Evolutionary conservation across 75 land plant species (phyloP), one percentile per base, ranked within the genome.

Genomic region (Pinus taeda): DNA sequence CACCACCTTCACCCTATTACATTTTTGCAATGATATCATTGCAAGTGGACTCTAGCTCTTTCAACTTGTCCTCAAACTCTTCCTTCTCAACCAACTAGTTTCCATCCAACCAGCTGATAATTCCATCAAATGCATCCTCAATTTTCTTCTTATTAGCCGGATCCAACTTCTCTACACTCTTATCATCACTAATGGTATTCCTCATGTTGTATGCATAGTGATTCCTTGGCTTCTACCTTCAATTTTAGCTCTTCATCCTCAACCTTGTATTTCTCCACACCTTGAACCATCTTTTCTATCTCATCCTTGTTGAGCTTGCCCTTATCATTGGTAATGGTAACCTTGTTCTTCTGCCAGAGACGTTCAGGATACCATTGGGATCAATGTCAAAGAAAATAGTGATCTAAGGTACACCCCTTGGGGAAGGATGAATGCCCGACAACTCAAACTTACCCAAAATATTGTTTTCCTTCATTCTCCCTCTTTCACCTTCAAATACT

Each of bases 221-320:
- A 67, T 24, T 87, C 87, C 87, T 85, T 90, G 0, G 89, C 76
- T 20, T 90, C 89, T 1, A 90, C 87, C 78, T 85, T 90, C 82
- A 83, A 87, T 80, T 87, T 87, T 65, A 75, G 84, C 61, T 87
- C 89, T 65, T 90, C 89, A 56, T 90, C 92, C 92, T 90, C 87
- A 13, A 82, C 67, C 78, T 90, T 90, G 87, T 83, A 88, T 76
- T 88, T 85, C 84, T 88, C 86, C 3, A 86, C 92, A 53, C 85
- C 90, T n/a, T 87, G 90, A 3, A 88, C 90, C 90, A 90, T 85
- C 79, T 85, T 85, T 81, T 85, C 85, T 45, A 87, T 90, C 30
- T 87, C 92, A 39, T 90, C 90, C 82, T 85, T 87, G 61, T 66
- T 81, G 56, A 77, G 22, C 65, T 75, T 49, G 11, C 83, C 26